Evolutionary conservation across 441 rosid genomes (phyloP).

Genomic region (Adansonia grandidieri): DNA sequence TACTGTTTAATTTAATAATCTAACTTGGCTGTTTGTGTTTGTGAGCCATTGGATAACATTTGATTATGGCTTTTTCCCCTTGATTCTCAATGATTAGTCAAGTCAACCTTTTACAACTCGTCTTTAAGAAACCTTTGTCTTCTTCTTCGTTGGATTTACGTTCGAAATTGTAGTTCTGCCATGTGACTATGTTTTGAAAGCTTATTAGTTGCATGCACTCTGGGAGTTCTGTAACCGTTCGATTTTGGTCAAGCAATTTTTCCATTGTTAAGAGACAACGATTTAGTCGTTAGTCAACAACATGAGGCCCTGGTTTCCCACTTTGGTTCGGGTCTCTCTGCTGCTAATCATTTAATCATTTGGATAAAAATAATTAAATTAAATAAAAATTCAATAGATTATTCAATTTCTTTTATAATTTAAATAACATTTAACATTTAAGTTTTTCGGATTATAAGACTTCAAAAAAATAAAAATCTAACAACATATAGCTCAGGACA

Average conservation of each 20-base stretch:
- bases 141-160: slow-evolving; percentile 11
- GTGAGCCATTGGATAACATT: slow-evolving; percentile 26
- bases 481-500: too few species aligned
- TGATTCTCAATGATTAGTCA: slow-evolving; percentile 12
- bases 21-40: slow-evolving; percentile 10
- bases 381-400: too few species aligned
- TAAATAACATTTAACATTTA: too few species aligned
- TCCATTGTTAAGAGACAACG: background rate
- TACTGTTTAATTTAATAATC: background rate
- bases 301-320: background rate
- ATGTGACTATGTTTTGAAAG: background rate
- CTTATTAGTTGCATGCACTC: background rate
- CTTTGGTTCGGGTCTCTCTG: background rate
- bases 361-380: background rate
- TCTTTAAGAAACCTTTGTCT: background rate
- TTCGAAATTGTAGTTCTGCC: background rate
- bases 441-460: too few species aligned
- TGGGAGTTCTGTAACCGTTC: background rate
- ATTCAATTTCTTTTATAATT: too few species aligned
- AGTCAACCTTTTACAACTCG: background rate
- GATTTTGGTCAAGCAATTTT: background rate
- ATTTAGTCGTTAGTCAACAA: background rate
- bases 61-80: background rate
- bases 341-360: background rate
- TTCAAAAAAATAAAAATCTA: too few species aligned